phyloP scores from a whole-genome alignment of 2,329 filamentous ascomycete genomes.

The Amesomyces nigricolor region DNA sequence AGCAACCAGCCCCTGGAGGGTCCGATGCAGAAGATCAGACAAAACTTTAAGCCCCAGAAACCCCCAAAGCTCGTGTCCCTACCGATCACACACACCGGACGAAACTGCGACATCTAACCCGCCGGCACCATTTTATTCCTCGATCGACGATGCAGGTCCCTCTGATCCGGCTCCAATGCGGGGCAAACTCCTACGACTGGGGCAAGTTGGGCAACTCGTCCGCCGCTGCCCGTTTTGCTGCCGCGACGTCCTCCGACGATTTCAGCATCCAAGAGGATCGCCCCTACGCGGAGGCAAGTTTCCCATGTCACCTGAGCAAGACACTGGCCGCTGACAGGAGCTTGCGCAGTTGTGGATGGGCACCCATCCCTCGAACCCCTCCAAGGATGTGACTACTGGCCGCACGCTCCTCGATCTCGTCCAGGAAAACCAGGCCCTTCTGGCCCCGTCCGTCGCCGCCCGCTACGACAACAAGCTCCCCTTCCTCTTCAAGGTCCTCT shows the following conservation, averaged over 20 bases:
- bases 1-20: not conserved
- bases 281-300: conserved; percentile 82
- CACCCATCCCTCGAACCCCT: conserved; percentile 92
- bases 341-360: conserved; percentile 87
- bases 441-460: conserved; percentile 66
- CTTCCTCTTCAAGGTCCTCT: conserved; percentile 96
- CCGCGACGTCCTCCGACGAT: conserved; percentile 69
- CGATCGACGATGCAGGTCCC: conserved; percentile 61
- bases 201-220: conserved; percentile 87
- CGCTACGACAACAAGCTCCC: conserved; percentile 79
- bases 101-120: not conserved
- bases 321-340: conserved; percentile 1
- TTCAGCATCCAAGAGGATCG: conserved; percentile 78
- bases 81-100: too few relatives aligned
- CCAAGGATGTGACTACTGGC: conserved; percentile 78
- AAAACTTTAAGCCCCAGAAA: not conserved
- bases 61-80: not conserved
- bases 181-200: conserved; percentile 99
- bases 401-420: conserved; percentile 83
- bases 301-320: not conserved
- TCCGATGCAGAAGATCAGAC: not conserved
- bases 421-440: conserved; percentile 75
- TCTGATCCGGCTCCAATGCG: conserved; percentile 78
- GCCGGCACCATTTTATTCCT: too few relatives aligned
- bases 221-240: conserved; percentile 82